phyloP scores from a whole-genome alignment of 768 basidiomycete genomes.

The Suillus variegatus region DNA sequence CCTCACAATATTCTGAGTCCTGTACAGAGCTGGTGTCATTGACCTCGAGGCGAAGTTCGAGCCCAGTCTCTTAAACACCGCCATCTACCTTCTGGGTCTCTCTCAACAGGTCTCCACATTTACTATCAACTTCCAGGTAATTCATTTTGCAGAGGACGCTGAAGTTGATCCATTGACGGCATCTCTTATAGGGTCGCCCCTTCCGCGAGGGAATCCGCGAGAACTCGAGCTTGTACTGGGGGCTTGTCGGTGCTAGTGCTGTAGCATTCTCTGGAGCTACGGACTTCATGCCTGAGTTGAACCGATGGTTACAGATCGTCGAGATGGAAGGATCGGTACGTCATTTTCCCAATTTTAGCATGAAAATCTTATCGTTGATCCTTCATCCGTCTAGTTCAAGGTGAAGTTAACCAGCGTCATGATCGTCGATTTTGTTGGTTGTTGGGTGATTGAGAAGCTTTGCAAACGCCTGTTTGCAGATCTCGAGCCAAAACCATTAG shows the following conservation, averaged over 20 bases:
- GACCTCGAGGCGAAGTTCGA: constrained; percentile 97
- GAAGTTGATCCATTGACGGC: neutral
- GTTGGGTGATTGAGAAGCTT: constrained; percentile 77
- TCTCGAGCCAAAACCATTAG: constrained; percentile 80
- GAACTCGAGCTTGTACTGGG: constrained; percentile 92
- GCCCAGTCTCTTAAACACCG: constrained; percentile 92
- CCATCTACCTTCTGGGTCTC: constrained; percentile 92
- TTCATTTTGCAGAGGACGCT: neutral
- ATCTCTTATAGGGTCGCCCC: constrained; percentile 70
- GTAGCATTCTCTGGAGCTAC: constrained; percentile 95
- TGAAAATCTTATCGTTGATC: neutral
- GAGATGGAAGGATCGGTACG: constrained; percentile 80
- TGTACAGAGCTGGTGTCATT: constrained; percentile 63
- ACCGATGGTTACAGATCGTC: constrained; percentile 95
- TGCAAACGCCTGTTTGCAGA: constrained; percentile 91
- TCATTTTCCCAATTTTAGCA: constrained; percentile 18
- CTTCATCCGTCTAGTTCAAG: constrained; percentile 65
- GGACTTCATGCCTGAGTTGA: constrained; percentile 93
- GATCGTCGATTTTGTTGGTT: constrained; percentile 86
- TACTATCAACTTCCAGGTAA: constrained; percentile 93
- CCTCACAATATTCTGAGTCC: constrained; percentile 10
- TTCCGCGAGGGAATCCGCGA: constrained; percentile 98
- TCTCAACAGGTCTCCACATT: constrained; percentile 99
- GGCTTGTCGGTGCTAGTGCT: constrained; percentile 82
- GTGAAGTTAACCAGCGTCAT: constrained; percentile 75